A percentile compares a stretch with the other conserved stretches of the same genome.
Evolutionary conservation across 2,329 filamentous ascomycete species (phyloP).

Genomic region (Neonectria magnoliae): DNA sequence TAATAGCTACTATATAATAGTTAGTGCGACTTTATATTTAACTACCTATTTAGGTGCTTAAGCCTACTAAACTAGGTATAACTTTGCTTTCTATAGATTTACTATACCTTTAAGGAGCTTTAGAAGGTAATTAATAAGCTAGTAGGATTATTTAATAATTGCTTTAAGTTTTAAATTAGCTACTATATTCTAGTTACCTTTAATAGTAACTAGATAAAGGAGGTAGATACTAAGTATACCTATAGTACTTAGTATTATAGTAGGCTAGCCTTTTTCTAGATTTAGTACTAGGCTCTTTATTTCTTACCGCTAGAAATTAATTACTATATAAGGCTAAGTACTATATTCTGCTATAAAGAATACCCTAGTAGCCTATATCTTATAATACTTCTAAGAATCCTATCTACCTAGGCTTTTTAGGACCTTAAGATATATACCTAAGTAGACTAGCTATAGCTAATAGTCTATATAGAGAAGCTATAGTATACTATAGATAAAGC

Average conservation of each 20-base stretch:
- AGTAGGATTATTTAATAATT: conserved; percentile 4
- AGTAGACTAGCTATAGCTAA: no score
- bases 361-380: no score
- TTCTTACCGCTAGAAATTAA: neutral
- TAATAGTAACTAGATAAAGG: conserved; percentile 16
- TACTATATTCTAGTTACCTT: conserved; percentile 14
- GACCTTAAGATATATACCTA: no score
- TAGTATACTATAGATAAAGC: no score
- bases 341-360: no score
- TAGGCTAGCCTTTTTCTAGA: conserved; percentile 12
- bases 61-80: neutral
- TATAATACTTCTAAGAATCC: no score
- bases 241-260: conserved; percentile 8
- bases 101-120: neutral
- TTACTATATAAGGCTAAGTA: no score
- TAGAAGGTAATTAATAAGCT: neutral
- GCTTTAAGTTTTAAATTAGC: conserved; percentile 1
- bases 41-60: neutral
- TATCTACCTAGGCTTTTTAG: no score
- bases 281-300: conserved; percentile 17
- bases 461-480: no score
- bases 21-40: neutral
- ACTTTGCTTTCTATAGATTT: neutral
- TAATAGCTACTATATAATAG: neutral
- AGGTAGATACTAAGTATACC: no score